A percentile compares a stretch with the other conserved stretches of the same genome.
Evolutionary conservation across 352 stramenopile genomes (phyloP).

Genomic region (Pythium utonaiense): DNA sequence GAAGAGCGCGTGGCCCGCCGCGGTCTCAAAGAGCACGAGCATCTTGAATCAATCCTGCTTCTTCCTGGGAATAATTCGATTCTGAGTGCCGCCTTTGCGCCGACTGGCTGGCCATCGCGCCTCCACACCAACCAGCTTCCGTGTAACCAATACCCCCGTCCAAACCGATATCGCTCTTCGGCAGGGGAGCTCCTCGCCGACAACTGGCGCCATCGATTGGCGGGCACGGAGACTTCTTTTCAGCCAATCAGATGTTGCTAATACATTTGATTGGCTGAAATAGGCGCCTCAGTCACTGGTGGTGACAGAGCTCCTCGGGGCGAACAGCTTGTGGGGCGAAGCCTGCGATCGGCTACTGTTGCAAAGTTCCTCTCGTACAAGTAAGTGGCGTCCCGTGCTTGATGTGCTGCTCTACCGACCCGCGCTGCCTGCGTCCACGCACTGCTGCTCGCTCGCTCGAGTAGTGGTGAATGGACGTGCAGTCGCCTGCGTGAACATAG

Average conservation of each 20-base stretch:
- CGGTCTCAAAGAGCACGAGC: constrained; percentile 99
- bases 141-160: constrained; percentile 12
- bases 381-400: constrained; percentile 49
- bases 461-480: background rate
- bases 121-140: constrained; percentile 20
- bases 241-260: constrained; percentile 6
- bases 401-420: constrained; percentile 9
- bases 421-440: constrained; percentile 5
- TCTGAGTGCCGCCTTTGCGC: constrained; percentile 10
- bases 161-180: constrained; percentile 1
- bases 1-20: constrained; percentile 98
- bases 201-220: constrained; percentile 21
- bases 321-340: background rate
- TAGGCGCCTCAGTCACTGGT: constrained; percentile 18
- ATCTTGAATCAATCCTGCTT: constrained; percentile 61
- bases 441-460: background rate
- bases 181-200: background rate
- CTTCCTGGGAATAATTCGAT: constrained; percentile 18
- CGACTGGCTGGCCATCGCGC: constrained; percentile 19
- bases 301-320: background rate
- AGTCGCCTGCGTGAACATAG: constrained; percentile 27
- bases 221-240: constrained; percentile 4
- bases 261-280: constrained; percentile 17
- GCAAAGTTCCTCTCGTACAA: constrained; percentile 85
- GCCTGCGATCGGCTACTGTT: constrained; percentile 42